Evolutionary conservation across 768 basidiomycete genomes (phyloP).

Genomic region (Tephrocybe sp.): DNA sequence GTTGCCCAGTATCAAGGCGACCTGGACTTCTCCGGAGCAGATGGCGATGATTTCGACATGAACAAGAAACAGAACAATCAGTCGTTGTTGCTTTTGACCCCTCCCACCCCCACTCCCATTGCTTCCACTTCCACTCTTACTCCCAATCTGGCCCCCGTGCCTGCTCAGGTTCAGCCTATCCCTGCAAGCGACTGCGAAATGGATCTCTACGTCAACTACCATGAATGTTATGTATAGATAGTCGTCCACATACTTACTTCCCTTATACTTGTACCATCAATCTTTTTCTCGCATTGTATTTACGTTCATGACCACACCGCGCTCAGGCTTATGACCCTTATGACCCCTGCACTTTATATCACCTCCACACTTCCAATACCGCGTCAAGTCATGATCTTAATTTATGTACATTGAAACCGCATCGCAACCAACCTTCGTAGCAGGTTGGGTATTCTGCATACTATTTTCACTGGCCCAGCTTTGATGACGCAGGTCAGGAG

Average conservation of each 20-base stretch:
- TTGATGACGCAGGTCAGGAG: too few species aligned
- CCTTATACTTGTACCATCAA: too few species aligned
- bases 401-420: too few species aligned
- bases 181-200: conserved; percentile 9
- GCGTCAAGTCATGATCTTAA: too few species aligned
- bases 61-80: neutral
- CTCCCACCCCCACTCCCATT: neutral
- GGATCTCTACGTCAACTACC: conserved; percentile 16
- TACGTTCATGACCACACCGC: neutral
- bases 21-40: neutral
- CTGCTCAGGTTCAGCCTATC: too few species aligned
- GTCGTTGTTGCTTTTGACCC: neutral
- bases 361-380: neutral
- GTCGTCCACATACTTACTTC: too few species aligned
- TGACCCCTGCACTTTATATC: neutral
- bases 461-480: too few species aligned
- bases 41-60: neutral
- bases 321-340: neutral
- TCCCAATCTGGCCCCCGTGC: too few species aligned
- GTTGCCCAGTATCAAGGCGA: neutral
- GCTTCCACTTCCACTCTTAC: neutral
- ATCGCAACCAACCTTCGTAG: too few species aligned
- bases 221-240: conserved; percentile 5
- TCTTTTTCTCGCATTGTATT: too few species aligned
- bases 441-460: too few species aligned